Evolutionary conservation across 768 basidiomycete species (phyloP).

Genomic region (Infundibulicybe gibba): DNA sequence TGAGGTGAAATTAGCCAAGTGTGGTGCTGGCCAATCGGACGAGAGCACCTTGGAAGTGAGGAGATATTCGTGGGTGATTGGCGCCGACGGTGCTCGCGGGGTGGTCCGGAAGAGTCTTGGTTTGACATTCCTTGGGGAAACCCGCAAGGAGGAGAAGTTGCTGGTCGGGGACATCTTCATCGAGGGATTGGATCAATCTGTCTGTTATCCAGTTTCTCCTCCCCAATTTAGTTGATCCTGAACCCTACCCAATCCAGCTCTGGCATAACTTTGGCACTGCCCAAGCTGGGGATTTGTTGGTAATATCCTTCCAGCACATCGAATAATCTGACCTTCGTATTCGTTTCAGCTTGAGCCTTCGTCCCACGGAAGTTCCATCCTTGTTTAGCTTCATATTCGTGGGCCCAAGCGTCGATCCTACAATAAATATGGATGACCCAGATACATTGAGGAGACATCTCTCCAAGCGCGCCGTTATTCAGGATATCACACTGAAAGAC

Average conservation of each 20-base stretch:
- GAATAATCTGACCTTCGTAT: background rate
- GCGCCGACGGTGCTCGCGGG: background rate
- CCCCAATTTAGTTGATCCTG: no score
- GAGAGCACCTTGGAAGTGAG: background rate
- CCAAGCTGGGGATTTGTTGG: no score
- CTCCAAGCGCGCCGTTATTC: background rate
- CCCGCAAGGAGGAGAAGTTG: conserved; percentile 26
- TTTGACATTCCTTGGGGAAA: conserved; percentile 37
- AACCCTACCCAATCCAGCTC: no score
- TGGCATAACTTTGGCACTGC: no score
- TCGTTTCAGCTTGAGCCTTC: conserved; percentile 2
- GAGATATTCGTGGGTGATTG: background rate
- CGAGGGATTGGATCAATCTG: background rate
- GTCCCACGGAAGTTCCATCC: conserved; percentile 3
- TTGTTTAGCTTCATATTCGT: conserved; percentile 5
- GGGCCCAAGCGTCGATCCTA: conserved; percentile 3
- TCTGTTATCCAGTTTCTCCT: background rate
- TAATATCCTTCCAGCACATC: no score
- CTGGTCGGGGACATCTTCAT: conserved; percentile 30
- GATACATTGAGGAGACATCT: conserved; percentile 3
- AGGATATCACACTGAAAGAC: no score
- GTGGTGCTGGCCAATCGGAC: conserved; percentile 35
- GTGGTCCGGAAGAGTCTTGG: conserved; percentile 25
- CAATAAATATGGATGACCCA: background rate
- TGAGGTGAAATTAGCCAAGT: conserved; percentile 27